These are phyloP conservation scores for Venturia aucupariae DNA, from an alignment of 2,329 filamentous ascomycete species.

Conservation along the genomic window DNA sequence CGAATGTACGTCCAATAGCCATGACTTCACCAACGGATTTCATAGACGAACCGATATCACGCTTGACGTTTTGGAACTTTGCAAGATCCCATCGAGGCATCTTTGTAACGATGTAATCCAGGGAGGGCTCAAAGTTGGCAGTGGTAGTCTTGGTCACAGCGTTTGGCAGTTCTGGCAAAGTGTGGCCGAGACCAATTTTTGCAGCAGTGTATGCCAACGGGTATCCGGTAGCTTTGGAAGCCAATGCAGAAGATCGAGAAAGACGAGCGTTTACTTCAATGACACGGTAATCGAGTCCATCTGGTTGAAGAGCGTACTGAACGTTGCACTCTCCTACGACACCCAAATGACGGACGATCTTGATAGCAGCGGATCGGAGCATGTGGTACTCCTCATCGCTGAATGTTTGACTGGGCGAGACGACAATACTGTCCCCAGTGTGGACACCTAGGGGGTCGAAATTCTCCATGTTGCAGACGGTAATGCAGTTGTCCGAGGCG, in stretches of 20 bases:
- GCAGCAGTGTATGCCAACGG: conserved; percentile 94
- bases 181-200: conserved; percentile 96
- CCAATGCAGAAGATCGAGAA: conserved; percentile 90
- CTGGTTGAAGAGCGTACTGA: conserved; percentile 92
- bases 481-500: conserved; percentile 97
- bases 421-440: conserved; percentile 97
- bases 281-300: conserved; percentile 94
- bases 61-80: conserved; percentile 99
- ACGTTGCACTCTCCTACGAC: conserved; percentile 99
- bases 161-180: conserved; percentile 88
- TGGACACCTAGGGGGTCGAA: conserved; percentile 96
- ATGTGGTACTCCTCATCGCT: conserved; percentile 99
- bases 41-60: conserved; percentile 95
- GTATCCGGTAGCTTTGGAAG: conserved; percentile 96
- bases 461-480: conserved; percentile 98
- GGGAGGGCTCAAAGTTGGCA: conserved; percentile 93
- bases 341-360: conserved; percentile 93
- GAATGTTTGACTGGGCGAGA: conserved; percentile 91
- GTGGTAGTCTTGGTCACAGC: conserved; percentile 98
- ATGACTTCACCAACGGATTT: conserved; percentile 99
- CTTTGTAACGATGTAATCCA: conserved; percentile 98
- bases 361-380: conserved; percentile 94
- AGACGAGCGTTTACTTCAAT: conserved; percentile 99
- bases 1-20: conserved; percentile 96
- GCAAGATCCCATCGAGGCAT: conserved; percentile 96